A percentile compares a stretch with the other conserved stretches of the same genome.
These are phyloP conservation scores for Endocladia muricata DNA, from an alignment of 31 red algal species.

Conservation along the genomic window DNA sequence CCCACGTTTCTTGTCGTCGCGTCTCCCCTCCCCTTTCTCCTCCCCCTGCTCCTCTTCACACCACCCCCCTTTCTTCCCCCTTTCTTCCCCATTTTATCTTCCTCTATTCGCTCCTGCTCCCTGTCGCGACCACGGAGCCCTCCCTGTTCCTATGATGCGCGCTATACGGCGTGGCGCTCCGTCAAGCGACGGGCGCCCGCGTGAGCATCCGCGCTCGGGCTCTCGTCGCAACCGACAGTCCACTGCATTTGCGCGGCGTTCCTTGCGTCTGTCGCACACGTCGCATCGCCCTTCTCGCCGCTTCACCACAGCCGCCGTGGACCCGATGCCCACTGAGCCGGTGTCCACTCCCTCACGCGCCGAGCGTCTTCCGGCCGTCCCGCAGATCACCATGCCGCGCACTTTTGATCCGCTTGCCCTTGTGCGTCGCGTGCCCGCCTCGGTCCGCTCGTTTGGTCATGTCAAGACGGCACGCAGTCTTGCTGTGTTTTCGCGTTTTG, in stretches of 20 bases:
- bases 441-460: slow-evolving; percentile 8
- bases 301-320: background rate
- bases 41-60: background rate
- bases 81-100: too few relatives aligned
- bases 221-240: slow-evolving; percentile 4
- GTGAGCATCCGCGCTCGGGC: background rate
- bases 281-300: background rate
- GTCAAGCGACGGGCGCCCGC: background rate
- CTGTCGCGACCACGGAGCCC: too few relatives aligned
- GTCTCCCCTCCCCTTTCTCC: background rate
- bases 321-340: background rate
- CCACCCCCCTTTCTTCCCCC: background rate
- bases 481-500: slow-evolving; percentile 26
- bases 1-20: background rate
- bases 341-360: background rate
- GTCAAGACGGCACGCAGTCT: slow-evolving; percentile 19
- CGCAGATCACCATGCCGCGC: background rate
- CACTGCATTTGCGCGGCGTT: slow-evolving; percentile 10
- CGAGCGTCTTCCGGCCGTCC: background rate
- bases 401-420: slow-evolving; percentile 25
- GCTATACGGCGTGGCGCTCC: background rate
- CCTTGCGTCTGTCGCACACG: background rate
- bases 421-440: slow-evolving; percentile 10
- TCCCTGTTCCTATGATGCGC: too few relatives aligned
- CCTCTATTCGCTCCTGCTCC: too few relatives aligned